A percentile compares a stretch with the other conserved stretches of the same genome.
Evolutionary conservation across 257 asterid species (phyloP).

Genomic region (Plantago major): DNA sequence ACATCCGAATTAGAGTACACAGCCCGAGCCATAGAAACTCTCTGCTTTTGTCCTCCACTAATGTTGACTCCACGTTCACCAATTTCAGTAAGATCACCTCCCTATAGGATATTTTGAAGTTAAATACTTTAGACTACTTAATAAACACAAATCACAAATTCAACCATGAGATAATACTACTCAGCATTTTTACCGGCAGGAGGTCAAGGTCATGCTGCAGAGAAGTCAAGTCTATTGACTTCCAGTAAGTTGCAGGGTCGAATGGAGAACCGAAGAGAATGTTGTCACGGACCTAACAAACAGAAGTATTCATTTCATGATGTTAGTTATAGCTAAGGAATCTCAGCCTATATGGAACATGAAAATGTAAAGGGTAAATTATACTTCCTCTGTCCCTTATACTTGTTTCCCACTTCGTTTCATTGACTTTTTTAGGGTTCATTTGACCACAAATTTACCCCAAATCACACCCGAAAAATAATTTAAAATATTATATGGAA

Average conservation of each 20-base stretch:
- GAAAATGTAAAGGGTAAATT: neutral
- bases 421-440: too few species aligned
- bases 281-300: slow-evolving; percentile 81
- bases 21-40: slow-evolving; percentile 99
- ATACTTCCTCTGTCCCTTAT: too few species aligned
- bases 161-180: slow-evolving; percentile 12
- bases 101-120: slow-evolving; percentile 38
- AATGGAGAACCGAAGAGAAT: slow-evolving; percentile 76
- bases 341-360: neutral
- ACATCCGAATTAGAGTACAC: slow-evolving; percentile 93
- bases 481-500: too few species aligned
- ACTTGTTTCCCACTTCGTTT: too few species aligned
- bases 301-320: slow-evolving; percentile 19
- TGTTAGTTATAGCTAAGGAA: slow-evolving; percentile 1
- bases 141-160: slow-evolving; percentile 7
- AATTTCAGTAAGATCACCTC: slow-evolving; percentile 97
- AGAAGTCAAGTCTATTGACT: slow-evolving; percentile 67
- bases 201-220: slow-evolving; percentile 85
- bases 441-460: too few species aligned
- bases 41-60: slow-evolving; percentile 99
- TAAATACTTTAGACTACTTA: slow-evolving; percentile 16
- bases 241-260: slow-evolving; percentile 60
- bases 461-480: too few species aligned
- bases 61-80: slow-evolving; percentile 99
- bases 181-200: slow-evolving; percentile 58